Percentiles rank a stretch among this genome's conserved stretches.
Evolutionary conservation across 2,329 filamentous ascomycete genomes (phyloP).

Genomic region (Trichoderma sp.): DNA sequence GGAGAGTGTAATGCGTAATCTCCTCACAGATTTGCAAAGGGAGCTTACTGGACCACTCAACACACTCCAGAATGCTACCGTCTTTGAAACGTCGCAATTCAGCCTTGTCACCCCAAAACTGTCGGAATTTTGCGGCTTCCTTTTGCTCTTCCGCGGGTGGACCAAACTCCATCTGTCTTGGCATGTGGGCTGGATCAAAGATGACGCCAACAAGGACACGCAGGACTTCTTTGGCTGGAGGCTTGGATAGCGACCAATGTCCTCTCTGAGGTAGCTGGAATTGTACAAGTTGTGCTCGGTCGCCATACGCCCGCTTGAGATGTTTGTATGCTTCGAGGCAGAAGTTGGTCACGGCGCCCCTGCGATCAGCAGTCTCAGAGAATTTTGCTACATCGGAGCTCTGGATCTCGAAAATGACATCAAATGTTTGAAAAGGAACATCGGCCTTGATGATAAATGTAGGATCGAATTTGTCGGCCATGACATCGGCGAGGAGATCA

Average conservation of each 20-base stretch:
- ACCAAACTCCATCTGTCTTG: conserved; percentile 80
- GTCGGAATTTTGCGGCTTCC: conserved; percentile 75
- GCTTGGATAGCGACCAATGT: conserved; percentile 31
- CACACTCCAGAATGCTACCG: conserved; percentile 86
- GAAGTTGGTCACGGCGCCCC: conserved; percentile 44
- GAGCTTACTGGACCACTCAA: conserved; percentile 73
- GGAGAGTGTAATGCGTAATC: conserved; percentile 70
- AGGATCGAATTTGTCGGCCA: conserved; percentile 76
- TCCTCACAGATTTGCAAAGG: conserved; percentile 71
- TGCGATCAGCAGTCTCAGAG: conserved; percentile 37
- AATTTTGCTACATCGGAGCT: conserved; percentile 30
- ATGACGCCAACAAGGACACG: conserved; percentile 63
- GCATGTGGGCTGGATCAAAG: conserved; percentile 69
- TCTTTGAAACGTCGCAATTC: conserved; percentile 94
- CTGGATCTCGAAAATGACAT: conserved; percentile 43
- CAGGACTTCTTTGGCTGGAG: conserved; percentile 26
- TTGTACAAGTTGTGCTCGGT: conserved; percentile 69
- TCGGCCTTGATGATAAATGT: conserved; percentile 71
- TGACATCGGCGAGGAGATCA: conserved; percentile 68
- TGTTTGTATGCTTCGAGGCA: conserved; percentile 60
- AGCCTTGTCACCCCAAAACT: conserved; percentile 92
- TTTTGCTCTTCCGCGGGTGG: conserved; percentile 82
- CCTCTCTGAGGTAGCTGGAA: conserved; percentile 42
- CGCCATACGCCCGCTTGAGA: conserved; percentile 68
- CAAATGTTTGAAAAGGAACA: conserved; percentile 53